A percentile compares a stretch with the other conserved stretches of the same genome.
These are phyloP conservation scores for Thraustotheca clavata DNA, from an alignment of 352 stramenopile genomes.

Conservation along the genomic window DNA sequence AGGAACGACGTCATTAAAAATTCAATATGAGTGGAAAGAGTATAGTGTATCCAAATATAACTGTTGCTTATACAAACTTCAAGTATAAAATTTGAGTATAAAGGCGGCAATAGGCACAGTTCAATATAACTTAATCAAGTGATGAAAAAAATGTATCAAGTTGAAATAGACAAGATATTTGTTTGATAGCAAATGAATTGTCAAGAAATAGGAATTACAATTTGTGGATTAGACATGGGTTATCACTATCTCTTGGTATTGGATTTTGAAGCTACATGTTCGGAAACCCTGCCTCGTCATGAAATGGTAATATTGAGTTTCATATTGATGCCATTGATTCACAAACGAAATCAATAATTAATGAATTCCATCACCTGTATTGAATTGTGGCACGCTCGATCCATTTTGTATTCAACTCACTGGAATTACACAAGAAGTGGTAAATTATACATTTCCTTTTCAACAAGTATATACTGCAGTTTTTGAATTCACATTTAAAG, in stretches of 20 bases:
- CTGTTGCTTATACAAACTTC: no score
- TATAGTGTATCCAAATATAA: no score
- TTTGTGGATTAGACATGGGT: no score
- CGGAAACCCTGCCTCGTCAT: neutral
- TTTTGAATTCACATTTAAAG: neutral
- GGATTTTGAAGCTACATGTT: constrained; percentile 1
- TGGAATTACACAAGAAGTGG: neutral
- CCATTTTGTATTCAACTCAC: constrained; percentile 1
- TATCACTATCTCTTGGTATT: neutral
- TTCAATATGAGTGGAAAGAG: no score
- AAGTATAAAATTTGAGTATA: no score
- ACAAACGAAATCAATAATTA: neutral
- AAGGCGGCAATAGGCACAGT: no score
- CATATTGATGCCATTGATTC: neutral
- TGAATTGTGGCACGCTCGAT: neutral
- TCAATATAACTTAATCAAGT: no score
- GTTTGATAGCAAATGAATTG: no score
- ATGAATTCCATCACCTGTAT: neutral
- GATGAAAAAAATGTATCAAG: no score
- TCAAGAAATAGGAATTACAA: no score
- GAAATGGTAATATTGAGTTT: neutral
- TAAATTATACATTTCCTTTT: neutral
- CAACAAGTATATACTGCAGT: neutral
- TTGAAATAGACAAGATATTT: no score
- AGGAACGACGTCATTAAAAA: no score